Conservation (phyloP, 306 rosid species). For the Medicago truncatula region DNA sequence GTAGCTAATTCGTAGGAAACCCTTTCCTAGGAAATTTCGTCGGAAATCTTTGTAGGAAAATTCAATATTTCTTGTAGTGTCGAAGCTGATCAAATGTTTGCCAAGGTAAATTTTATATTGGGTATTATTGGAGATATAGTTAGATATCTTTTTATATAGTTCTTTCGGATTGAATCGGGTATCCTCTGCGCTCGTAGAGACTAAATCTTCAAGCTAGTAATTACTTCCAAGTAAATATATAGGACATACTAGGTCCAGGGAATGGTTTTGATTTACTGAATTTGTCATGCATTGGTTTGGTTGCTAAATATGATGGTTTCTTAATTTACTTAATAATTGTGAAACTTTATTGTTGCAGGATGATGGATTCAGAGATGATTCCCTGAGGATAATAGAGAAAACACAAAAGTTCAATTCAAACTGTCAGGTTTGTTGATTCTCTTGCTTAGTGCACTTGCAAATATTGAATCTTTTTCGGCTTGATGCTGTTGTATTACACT, state of each 20-base stretch:
- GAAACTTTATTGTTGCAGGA: conserved; percentile 62
- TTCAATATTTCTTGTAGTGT: too few relatives aligned
- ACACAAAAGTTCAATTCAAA: conserved; percentile 60
- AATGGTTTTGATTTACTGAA: conserved; percentile 17
- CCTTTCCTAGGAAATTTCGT: too few relatives aligned
- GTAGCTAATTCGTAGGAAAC: too few relatives aligned
- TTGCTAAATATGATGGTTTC: neutral
- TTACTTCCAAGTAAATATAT: neutral
- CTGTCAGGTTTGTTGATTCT: conserved; percentile 72
- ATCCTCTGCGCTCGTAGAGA: too few relatives aligned
- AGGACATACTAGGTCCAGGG: neutral
- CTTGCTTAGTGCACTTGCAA: neutral
- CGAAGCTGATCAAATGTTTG: conserved; percentile 82
- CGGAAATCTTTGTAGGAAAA: too few relatives aligned
- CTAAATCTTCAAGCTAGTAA: neutral
- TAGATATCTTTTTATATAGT: too few relatives aligned
- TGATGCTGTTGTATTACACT: too few relatives aligned
- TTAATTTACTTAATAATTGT: conserved; percentile 20
- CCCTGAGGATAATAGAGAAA: conserved; percentile 81
- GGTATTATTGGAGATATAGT: too few relatives aligned
- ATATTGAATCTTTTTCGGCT: too few relatives aligned
- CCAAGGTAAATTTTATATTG: conserved; percentile 27
- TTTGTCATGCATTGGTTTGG: neutral
- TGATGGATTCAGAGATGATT: conserved; percentile 91
- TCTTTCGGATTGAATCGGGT: too few relatives aligned